Evolutionary conservation across 164 flowering plant genomes (phyloP).

Genomic region (Magnolia changhungtana): DNA sequence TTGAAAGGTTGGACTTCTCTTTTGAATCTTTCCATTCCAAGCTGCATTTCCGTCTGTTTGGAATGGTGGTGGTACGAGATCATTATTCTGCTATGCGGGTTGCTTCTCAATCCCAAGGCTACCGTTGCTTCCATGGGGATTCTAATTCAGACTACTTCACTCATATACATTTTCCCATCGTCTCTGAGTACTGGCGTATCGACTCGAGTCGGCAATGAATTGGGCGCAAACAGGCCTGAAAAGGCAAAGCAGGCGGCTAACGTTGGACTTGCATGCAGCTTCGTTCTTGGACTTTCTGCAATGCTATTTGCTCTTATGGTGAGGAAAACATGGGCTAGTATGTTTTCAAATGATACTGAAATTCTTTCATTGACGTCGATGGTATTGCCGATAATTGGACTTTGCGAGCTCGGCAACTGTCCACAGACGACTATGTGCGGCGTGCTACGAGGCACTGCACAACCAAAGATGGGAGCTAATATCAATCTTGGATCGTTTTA

Average conservation of each 20-base stretch:
- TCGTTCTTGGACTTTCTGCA: conserved; percentile 49
- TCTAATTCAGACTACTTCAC: conserved; percentile 67
- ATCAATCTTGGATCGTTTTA: conserved; percentile 71
- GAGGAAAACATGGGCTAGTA: conserved; percentile 54
- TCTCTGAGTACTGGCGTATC: conserved; percentile 68
- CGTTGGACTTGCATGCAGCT: conserved; percentile 41
- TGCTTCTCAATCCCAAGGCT: conserved; percentile 55
- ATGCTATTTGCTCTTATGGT: conserved; percentile 44
- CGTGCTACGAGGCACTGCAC: conserved; percentile 63
- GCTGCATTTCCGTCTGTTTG: conserved; percentile 73
- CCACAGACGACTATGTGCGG: conserved; percentile 82
- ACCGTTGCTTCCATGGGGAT: conserved; percentile 85
- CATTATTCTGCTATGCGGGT: conserved; percentile 71
- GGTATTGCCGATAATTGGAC: conserved; percentile 74
- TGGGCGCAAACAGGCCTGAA: conserved; percentile 57
- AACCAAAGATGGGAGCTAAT: conserved; percentile 63
- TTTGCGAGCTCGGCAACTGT: conserved; percentile 80
- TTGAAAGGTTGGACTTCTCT: conserved; percentile 48
- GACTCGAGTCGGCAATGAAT: conserved; percentile 66
- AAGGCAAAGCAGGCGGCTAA: conserved; percentile 46
- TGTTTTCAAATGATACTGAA: conserved; percentile 57
- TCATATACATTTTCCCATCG: conserved; percentile 82
- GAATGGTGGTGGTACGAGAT: conserved; percentile 97
- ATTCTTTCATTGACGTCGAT: conserved; percentile 50
- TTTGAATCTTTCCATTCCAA: conserved; percentile 56